These are phyloP conservation scores for Cercospora sesami DNA, from an alignment of 2,329 filamentous ascomycete species.

Conservation along the genomic window DNA sequence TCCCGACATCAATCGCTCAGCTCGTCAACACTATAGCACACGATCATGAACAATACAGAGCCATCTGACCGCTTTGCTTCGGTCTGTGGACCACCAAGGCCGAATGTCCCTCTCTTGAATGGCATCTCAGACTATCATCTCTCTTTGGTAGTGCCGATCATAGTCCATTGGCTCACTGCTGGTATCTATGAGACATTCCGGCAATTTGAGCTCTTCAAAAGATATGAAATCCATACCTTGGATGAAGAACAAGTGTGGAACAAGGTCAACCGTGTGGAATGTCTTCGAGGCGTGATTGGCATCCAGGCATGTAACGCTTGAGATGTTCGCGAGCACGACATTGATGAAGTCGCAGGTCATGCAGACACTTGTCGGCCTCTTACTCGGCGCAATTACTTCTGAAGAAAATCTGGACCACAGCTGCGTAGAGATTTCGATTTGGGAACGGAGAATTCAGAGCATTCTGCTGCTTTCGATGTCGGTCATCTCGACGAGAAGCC, in stretches of 20 bases:
- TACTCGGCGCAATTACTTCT: background rate
- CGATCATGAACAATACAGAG: background rate
- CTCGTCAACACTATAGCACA: background rate
- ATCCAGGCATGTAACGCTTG: background rate
- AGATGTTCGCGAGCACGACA: background rate
- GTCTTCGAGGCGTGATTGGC: background rate
- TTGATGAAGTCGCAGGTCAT: background rate
- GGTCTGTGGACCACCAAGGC: background rate
- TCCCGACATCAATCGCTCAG: background rate
- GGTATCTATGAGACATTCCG: background rate
- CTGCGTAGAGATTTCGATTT: background rate
- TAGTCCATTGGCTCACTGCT: background rate
- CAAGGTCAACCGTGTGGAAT: background rate
- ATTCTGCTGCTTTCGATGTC: background rate
- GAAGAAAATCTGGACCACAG: background rate
- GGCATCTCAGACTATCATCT: background rate
- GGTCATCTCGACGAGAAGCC: background rate
- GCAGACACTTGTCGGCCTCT: background rate
- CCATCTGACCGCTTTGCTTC: background rate
- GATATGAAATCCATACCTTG: background rate
- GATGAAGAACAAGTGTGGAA: background rate
- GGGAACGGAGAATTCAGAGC: background rate
- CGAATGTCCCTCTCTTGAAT: background rate
- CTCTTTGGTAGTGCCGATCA: background rate
- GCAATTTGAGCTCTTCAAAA: background rate